A percentile compares a stretch with the other conserved stretches of the same genome.
Evolutionary conservation across 495 filamentous ascomycete species (phyloP).

Genomic region (Aspergillus ostianus): DNA sequence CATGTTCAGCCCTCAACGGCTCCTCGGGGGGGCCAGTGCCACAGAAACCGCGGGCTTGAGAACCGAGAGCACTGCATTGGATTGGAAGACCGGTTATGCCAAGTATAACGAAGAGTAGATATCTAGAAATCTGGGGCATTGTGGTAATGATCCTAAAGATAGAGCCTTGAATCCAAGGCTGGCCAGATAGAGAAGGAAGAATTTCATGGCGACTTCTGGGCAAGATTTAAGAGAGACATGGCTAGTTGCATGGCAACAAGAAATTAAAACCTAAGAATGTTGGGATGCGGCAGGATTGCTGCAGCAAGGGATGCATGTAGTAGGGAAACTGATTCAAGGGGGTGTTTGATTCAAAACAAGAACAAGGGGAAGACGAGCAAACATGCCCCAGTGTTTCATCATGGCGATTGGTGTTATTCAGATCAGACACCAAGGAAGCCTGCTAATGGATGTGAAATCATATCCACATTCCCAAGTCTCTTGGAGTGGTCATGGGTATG

Average conservation of each 20-base stretch:
- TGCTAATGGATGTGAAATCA: neutral
- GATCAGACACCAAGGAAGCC: neutral
- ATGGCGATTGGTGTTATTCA: too few species aligned
- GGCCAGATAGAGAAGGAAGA: neutral
- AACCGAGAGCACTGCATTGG: constrained; percentile 21
- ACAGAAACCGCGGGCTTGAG: constrained; percentile 33
- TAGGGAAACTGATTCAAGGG: neutral
- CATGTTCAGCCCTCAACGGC: constrained; percentile 27
- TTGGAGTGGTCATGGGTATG: neutral
- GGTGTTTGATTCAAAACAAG: neutral
- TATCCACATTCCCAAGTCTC: neutral
- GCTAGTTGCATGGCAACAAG: neutral
- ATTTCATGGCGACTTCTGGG: neutral
- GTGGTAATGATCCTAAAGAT: constrained; percentile 14
- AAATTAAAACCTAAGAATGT: constrained; percentile 1
- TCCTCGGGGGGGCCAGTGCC: constrained; percentile 37
- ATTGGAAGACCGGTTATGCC: constrained; percentile 18
- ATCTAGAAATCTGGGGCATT: constrained; percentile 25
- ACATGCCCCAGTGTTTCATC: too few species aligned
- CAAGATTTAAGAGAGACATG: neutral
- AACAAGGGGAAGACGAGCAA: neutral
- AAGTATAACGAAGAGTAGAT: constrained; percentile 23
- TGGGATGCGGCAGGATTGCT: constrained; percentile 9
- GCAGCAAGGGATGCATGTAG: constrained; percentile 14
- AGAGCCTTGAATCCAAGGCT: constrained; percentile 6